phyloP scores from a whole-genome alignment of 2,329 filamentous ascomycete genomes.

The Chalara sp. region DNA sequence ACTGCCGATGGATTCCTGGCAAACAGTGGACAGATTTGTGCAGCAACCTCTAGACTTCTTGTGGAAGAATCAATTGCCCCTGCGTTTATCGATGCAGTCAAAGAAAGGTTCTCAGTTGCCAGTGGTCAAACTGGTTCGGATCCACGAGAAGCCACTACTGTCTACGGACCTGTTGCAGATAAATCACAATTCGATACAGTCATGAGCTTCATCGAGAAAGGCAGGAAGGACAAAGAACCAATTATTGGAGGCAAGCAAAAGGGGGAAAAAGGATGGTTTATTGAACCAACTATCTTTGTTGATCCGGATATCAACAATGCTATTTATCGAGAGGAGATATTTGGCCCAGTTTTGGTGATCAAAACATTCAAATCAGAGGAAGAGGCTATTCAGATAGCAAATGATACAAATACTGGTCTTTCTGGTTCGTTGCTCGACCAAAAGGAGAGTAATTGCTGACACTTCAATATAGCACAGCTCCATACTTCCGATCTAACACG shows the following conservation, averaged over 20 bases:
- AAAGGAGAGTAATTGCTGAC: neutral
- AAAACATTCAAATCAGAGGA: conserved; percentile 62
- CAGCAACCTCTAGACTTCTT: conserved; percentile 65
- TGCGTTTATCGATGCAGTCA: conserved; percentile 45
- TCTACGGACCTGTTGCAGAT: conserved; percentile 50
- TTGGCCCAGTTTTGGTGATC: conserved; percentile 61
- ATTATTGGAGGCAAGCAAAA: conserved; percentile 56
- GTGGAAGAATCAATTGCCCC: conserved; percentile 52
- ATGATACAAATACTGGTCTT: conserved; percentile 55
- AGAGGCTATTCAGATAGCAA: conserved; percentile 49
- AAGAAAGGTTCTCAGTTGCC: conserved; percentile 3
- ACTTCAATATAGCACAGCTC: conserved; percentile 39
- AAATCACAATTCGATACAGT: conserved; percentile 56
- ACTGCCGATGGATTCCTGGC: conserved; percentile 47
- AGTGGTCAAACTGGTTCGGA: conserved; percentile 5
- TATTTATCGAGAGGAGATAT: conserved; percentile 65
- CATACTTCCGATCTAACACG: conserved; percentile 61
- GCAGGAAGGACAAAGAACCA: conserved; percentile 54
- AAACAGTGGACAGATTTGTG: conserved; percentile 69
- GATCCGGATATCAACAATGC: conserved; percentile 59
- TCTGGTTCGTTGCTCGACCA: conserved; percentile 29
- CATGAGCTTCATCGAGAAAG: conserved; percentile 55
- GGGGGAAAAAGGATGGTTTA: conserved; percentile 59
- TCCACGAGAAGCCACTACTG: conserved; percentile 36
- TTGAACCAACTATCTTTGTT: conserved; percentile 63